phyloP scores from a whole-genome alignment of 2,329 filamentous ascomycete species.

The Cercospora brassicicola region DNA sequence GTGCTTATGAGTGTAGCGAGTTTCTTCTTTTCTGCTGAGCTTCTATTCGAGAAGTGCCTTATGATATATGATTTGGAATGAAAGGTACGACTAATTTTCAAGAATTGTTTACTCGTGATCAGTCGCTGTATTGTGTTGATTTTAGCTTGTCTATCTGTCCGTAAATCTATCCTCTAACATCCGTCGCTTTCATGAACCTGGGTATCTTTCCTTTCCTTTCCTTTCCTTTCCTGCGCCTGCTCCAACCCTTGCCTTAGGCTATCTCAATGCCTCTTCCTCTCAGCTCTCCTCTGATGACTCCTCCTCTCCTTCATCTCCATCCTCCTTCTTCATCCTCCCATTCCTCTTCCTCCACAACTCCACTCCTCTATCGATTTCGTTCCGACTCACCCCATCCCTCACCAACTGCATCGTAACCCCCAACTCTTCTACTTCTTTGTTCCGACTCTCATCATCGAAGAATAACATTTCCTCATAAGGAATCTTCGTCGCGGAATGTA shows the following conservation, averaged over 20 bases:
- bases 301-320: not conserved
- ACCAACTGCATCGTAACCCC: conserved; percentile 86
- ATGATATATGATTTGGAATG: not conserved
- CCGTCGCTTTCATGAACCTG: not conserved
- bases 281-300: not conserved
- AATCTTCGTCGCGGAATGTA: conserved; percentile 70
- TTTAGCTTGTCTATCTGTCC: not conserved
- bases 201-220: not conserved
- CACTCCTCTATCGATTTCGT: conserved; percentile 77
- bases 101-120: not conserved
- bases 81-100: not conserved
- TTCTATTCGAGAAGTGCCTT: not conserved
- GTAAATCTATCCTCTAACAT: not conserved
- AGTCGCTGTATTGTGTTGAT: not conserved
- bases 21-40: not conserved
- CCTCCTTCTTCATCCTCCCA: conserved; percentile 45
- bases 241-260: not conserved
- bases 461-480: conserved; percentile 85
- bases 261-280: not conserved
- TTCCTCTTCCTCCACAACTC: conserved; percentile 75
- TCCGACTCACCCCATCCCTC: conserved; percentile 71
- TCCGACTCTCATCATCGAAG: conserved; percentile 89
- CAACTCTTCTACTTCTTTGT: conserved; percentile 75
- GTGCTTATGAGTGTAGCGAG: not conserved
- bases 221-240: not conserved